These are phyloP conservation scores for Gastrolobium villosum DNA, from an alignment of 306 rosid species.

Conservation along the genomic window DNA sequence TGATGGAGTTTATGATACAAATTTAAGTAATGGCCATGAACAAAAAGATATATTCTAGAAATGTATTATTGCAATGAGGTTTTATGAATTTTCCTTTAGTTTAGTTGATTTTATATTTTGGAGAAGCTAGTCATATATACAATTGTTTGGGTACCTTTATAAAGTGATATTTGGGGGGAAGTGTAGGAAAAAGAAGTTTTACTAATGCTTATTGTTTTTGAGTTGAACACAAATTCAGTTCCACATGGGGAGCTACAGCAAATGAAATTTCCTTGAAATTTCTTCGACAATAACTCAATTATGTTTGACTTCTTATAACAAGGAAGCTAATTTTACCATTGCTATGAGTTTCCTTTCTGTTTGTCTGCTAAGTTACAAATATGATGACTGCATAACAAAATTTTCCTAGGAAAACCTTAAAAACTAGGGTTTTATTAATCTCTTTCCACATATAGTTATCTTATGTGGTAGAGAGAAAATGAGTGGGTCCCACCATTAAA, in stretches of 20 bases:
- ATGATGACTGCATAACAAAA: background rate
- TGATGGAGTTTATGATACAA: background rate
- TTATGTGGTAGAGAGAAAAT: too few species aligned
- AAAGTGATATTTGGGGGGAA: slow-evolving; percentile 23
- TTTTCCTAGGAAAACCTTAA: slow-evolving; percentile 18
- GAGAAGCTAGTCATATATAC: background rate
- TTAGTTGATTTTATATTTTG: background rate
- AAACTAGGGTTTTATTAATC: too few species aligned
- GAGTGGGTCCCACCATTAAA: too few species aligned
- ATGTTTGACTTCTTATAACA: background rate
- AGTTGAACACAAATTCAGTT: slow-evolving; percentile 24
- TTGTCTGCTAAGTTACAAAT: background rate
- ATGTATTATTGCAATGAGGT: slow-evolving; percentile 1
- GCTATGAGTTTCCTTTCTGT: background rate
- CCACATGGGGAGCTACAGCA: slow-evolving; percentile 7
- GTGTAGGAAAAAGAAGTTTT: background rate
- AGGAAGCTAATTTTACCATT: background rate
- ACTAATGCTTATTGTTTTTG: background rate
- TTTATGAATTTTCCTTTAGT: slow-evolving; percentile 13
- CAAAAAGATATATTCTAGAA: background rate
- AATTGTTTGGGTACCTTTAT: slow-evolving; percentile 15
- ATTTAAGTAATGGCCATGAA: slow-evolving; percentile 7
- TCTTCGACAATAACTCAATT: slow-evolving; percentile 8
- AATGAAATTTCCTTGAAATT: slow-evolving; percentile 42
- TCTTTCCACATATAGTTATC: too few species aligned